Conservation (phyloP, 2,329 filamentous ascomycete genomes). For the Emmonsiellopsis sp. region DNA sequence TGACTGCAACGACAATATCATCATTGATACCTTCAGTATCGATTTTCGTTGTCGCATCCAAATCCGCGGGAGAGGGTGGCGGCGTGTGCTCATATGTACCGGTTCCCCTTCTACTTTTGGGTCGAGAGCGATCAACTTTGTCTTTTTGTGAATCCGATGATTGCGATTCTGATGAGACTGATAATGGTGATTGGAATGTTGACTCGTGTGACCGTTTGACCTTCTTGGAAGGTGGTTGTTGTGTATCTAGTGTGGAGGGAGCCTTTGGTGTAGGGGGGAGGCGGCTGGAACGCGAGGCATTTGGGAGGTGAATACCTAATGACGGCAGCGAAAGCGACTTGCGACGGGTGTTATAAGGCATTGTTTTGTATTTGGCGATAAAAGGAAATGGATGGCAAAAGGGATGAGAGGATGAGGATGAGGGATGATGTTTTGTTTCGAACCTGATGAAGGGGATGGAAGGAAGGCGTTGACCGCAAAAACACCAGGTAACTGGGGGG, state of each 20-base stretch:
- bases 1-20: slow-evolving; percentile 86
- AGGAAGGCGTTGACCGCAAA: not conserved
- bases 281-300: slow-evolving; percentile 47
- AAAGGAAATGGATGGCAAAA: slow-evolving; percentile 10
- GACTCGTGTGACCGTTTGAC: slow-evolving; percentile 67
- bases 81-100: slow-evolving; percentile 64
- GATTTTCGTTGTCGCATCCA: slow-evolving; percentile 45
- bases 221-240: slow-evolving; percentile 52
- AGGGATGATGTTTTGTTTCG: not conserved
- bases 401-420: slow-evolving; percentile 4
- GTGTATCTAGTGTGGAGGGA: slow-evolving; percentile 49
- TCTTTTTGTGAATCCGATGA: slow-evolving; percentile 24
- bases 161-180: slow-evolving; percentile 20
- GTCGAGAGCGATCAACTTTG: slow-evolving; percentile 16
- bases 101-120: slow-evolving; percentile 37
- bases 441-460: not conserved
- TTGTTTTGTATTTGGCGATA: slow-evolving; percentile 32
- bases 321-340: slow-evolving; percentile 91
- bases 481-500: not conserved
- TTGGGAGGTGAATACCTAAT: slow-evolving; percentile 77
- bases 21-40: slow-evolving; percentile 82
- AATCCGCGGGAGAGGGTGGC: slow-evolving; percentile 60
- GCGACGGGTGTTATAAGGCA: slow-evolving; percentile 94
- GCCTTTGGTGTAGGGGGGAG: slow-evolving; percentile 55
- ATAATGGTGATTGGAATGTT: slow-evolving; percentile 34